These are phyloP conservation scores for Quercus gilva DNA, from an alignment of 306 rosid species.

Conservation along the genomic window DNA sequence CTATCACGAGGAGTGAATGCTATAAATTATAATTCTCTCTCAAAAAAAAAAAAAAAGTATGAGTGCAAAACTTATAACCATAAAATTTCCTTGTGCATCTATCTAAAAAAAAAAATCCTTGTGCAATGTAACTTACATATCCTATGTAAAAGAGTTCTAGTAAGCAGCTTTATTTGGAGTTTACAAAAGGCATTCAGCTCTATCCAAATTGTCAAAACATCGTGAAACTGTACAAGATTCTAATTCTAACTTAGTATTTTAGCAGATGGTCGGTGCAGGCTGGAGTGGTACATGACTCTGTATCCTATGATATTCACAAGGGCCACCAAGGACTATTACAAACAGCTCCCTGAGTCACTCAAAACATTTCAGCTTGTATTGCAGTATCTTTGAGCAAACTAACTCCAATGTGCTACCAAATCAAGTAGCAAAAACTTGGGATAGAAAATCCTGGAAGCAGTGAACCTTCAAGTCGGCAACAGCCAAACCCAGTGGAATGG, in stretches of 20 bases:
- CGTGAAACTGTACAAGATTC: not conserved
- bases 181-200: not conserved
- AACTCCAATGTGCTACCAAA: not conserved
- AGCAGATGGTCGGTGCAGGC: slow-evolving; percentile 4
- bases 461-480: not conserved
- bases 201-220: not conserved
- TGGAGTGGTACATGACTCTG: not conserved
- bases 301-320: not conserved
- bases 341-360: not conserved
- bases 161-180: not conserved
- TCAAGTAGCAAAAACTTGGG: no score
- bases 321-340: not conserved
- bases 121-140: no score
- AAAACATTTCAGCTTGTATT: no score
- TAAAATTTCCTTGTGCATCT: no score
- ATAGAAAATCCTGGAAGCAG: not conserved
- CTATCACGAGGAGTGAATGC: fast-evolving
- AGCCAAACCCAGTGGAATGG: not conserved
- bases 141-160: no score
- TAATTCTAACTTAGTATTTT: not conserved
- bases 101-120: no score
- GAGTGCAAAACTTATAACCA: no score
- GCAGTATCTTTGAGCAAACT: not conserved
- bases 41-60: no score
- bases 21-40: no score